Evolutionary conservation across 1,284 basidiomycete genomes (phyloP).

Genomic region (Flammula alnicola): DNA sequence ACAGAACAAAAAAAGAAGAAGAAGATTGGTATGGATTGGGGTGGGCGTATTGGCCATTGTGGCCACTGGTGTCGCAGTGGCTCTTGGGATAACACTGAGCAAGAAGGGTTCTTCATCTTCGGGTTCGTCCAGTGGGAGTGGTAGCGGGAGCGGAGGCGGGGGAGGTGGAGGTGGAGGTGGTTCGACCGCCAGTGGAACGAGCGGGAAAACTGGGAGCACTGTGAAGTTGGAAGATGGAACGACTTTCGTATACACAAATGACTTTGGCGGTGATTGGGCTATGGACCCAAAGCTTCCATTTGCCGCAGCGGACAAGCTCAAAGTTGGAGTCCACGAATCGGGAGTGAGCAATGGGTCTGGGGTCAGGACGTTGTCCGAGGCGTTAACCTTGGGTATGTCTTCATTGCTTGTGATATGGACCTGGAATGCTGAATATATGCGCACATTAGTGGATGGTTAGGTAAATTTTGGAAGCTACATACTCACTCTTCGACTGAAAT

Average conservation of each 20-base stretch:
- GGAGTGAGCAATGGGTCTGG: slow-evolving; percentile 50
- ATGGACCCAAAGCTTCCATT: slow-evolving; percentile 73
- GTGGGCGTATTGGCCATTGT: slow-evolving; percentile 26
- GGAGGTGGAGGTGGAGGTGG: slow-evolving; percentile 11
- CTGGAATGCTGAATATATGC: slow-evolving; percentile 5
- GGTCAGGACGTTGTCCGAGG: slow-evolving; percentile 44
- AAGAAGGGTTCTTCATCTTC: slow-evolving; percentile 19
- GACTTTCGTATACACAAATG: slow-evolving; percentile 73
- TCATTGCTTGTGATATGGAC: slow-evolving; percentile 1
- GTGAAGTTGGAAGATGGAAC: slow-evolving; percentile 69
- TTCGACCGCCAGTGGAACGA: slow-evolving; percentile 15
- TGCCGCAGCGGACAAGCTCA: slow-evolving; percentile 73
- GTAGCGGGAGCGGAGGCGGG: slow-evolving; percentile 5
- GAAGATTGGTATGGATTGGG: slow-evolving; percentile 23
- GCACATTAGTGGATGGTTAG: slow-evolving; percentile 43
- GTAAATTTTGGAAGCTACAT: slow-evolving; percentile 24
- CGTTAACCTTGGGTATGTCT: slow-evolving; percentile 49
- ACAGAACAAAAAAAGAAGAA: slow-evolving; percentile 18
- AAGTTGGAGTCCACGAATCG: slow-evolving; percentile 70
- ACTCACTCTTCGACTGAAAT: slow-evolving; percentile 19
- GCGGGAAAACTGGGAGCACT: slow-evolving; percentile 59
- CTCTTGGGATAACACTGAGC: slow-evolving; percentile 29
- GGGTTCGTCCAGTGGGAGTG: slow-evolving; percentile 8
- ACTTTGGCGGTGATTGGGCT: slow-evolving; percentile 67
- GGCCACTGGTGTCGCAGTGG: slow-evolving; percentile 32